Base-by-base conservation (phyloP, 306 rosid species). In the Boehmeria nivea region DNA sequence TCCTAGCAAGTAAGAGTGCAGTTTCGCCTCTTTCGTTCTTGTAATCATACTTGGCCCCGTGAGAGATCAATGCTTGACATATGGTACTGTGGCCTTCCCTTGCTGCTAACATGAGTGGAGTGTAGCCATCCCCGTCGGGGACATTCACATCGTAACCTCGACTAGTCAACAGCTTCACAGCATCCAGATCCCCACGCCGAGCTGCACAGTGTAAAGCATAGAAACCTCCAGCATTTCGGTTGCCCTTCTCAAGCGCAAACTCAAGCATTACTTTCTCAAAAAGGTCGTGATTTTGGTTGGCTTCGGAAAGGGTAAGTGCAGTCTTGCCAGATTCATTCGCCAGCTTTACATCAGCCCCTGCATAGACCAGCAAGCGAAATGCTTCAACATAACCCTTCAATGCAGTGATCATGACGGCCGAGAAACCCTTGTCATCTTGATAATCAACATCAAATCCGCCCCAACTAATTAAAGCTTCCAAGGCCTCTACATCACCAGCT, bases 51-150 rank as follows among this genome's bases (percentile, higher is more conserved):
- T 68, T 42, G 46, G 98, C 90, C 7, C 98, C 94, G 3, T 36
- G 61, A 36, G 83, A 84, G 44, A 90, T 72, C 73, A 90, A 76
- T 62, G 78, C 73, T 54, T 72, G 63, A 43, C 98, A 90, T 56
- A 78, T 69, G 36, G 80, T 48, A 8, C 82, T 85, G 57, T 84
- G 81, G 63, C 94, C 88, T 78, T 82, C 94, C 69, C 88, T 84
- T 34, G 98, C 95, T 19, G 98, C 98, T 62, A 84, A 48, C 94
- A 90, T 87, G 63, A 90, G 91, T 0, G 98, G 94, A 42, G 95
- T 90, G 62, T 74, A 80, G 58, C 84, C 87, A 38, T 90, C 95
- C 18, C 85, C 83, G 24, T 90, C 88, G 15, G 76, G 82, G 52
- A 73, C 77, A 72, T 90, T 86, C 23, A 87, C 82, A 54, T 90